Evolutionary conservation across 345 rosid species (phyloP).

Genomic region (Dipteronia sinensis): DNA sequence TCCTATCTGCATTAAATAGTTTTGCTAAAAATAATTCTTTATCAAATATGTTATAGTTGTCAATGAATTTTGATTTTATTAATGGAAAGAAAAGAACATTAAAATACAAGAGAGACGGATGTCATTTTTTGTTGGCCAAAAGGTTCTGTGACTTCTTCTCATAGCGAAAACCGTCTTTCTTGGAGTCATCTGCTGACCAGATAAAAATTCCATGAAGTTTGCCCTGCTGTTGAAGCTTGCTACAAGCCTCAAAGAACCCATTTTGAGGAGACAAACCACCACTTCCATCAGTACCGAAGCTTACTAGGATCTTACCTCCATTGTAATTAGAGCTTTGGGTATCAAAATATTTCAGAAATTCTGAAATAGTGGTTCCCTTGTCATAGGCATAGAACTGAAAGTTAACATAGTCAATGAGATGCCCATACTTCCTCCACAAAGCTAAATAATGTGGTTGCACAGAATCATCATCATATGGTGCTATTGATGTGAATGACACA

Average conservation of each 20-base stretch:
- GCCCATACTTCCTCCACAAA: conserved; percentile 55
- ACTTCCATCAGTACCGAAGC: conserved; percentile 50
- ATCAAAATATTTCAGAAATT: conserved; percentile 40
- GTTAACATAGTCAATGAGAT: conserved; percentile 61
- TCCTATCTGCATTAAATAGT: background rate
- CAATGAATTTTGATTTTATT: background rate
- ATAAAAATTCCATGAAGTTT: conserved; percentile 59
- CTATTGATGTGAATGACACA: conserved; percentile 53
- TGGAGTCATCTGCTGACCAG: conserved; percentile 67
- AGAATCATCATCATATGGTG: conserved; percentile 44
- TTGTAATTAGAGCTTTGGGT: conserved; percentile 44
- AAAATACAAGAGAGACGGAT: background rate
- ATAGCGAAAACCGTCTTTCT: conserved; percentile 37
- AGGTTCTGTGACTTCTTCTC: conserved; percentile 45
- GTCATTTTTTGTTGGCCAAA: conserved; percentile 27
- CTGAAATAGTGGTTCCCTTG: conserved; percentile 38
- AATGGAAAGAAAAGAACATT: background rate
- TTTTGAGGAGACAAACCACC: conserved; percentile 47
- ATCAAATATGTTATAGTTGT: background rate
- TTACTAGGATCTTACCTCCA: conserved; percentile 46
- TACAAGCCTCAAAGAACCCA: conserved; percentile 52
- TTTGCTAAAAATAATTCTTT: background rate
- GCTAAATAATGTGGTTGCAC: conserved; percentile 54
- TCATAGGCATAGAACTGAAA: conserved; percentile 63
- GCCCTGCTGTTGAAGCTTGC: conserved; percentile 27